A percentile compares a stretch with the other conserved stretches of the same genome.
phyloP scores from a whole-genome alignment of 345 rosid genomes.

The Sisymbrium altissimum region DNA sequence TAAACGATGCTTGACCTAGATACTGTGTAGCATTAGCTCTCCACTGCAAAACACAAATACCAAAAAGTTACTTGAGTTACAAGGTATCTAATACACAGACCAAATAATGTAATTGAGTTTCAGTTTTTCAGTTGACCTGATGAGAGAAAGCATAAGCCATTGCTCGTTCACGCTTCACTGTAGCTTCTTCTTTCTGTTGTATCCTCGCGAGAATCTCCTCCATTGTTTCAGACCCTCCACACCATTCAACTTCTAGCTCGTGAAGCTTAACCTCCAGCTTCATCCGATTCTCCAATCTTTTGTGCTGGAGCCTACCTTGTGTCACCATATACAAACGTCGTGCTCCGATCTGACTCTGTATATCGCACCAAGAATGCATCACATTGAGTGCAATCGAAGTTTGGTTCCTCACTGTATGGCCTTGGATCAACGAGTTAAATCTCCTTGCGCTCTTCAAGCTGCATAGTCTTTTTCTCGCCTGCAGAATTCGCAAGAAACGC shows the following conservation, averaged over 20 bases:
- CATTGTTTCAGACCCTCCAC: conserved; percentile 74
- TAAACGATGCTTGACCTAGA: conserved; percentile 75
- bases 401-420: conserved; percentile 50
- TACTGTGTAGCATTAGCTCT: conserved; percentile 74
- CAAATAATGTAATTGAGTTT: background rate
- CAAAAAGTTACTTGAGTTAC: conserved; percentile 3
- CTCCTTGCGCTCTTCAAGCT: conserved; percentile 53
- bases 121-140: conserved; percentile 47
- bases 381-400: conserved; percentile 44
- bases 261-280: conserved; percentile 74
- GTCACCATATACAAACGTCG: conserved; percentile 71
- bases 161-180: conserved; percentile 75
- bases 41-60: conserved; percentile 55
- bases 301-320: conserved; percentile 62
- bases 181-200: conserved; percentile 80
- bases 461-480: conserved; percentile 55
- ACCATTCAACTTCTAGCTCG: conserved; percentile 83
- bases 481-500: conserved; percentile 4
- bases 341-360: conserved; percentile 59
- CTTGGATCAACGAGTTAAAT: conserved; percentile 55
- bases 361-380: conserved; percentile 73
- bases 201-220: conserved; percentile 71
- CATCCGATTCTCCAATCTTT: conserved; percentile 62
- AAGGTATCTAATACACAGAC: background rate
- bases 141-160: conserved; percentile 94